Base-by-base conservation (phyloP, 2,329 filamentous ascomycete genomes). In the Microdochium trichocladiopsis region DNA sequence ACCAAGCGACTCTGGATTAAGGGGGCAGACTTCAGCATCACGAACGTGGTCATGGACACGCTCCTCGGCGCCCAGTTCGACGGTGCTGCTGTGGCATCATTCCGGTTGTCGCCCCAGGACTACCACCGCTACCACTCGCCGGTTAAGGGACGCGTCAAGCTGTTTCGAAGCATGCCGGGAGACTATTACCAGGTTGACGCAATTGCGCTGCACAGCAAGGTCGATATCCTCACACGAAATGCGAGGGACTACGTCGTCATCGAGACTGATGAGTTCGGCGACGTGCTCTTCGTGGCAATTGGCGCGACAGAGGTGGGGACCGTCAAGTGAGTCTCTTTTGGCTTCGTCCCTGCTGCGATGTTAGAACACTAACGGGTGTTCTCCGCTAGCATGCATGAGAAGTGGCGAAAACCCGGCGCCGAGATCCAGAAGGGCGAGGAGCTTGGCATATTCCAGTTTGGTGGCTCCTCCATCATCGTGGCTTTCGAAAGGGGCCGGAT, bases 41-140 rank as follows among this genome's bases (percentile, higher is more conserved):
- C 63, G 11, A 67, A 68, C 47, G 60, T 76, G 1, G 59, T 73
- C 8, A 65, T 64, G 52, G 66, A 70, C 51, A 57, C 55, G 25
- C 56, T 67, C 11, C 55, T 68, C 0, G 66, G 65, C 4, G 53
- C 57, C n/a, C 53, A 56, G 23, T 74, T 69, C 52, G 58, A 58
- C 4, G 61, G 67, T 16, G 69, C 64, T 1, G 60, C 66, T 0
- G 60, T 74, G 9, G 72, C 70, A 4, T 72, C 69, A 51, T 73
- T 72, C 52, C 64, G 69, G 4, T 58, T 75, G 2, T 68, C 65
- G 24, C 70, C 71, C 11, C 72, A 74, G 61, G 71, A 75, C 56
- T 75, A 75, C 53, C 72, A 75, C 56, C 65, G 72, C 4, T 75
- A 69, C 55, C 72, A 75, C 59, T 67, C 66, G 2, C 73, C 72